Evolutionary conservation across 208 protist genomes (phyloP).

Genomic region (Tetramitus jugosus): DNA sequence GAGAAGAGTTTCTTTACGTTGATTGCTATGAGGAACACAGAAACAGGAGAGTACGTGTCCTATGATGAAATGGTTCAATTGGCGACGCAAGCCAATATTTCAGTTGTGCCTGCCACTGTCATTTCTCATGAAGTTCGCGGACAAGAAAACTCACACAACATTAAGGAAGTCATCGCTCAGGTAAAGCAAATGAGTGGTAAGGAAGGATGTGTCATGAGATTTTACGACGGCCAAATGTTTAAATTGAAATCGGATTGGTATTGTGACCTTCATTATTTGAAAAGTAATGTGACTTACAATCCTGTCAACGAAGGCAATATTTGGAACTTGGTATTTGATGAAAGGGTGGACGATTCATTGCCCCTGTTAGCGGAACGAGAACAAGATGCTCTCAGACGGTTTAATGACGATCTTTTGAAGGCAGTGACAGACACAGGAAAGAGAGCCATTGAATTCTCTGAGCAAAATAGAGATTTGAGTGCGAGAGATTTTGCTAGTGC

Average conservation of each 20-base stretch:
- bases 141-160: not conserved
- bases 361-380: not conserved
- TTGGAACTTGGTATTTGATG: conserved; percentile 3
- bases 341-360: not conserved
- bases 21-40: conserved; percentile 5
- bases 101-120: not conserved
- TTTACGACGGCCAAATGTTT: not conserved
- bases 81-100: not conserved
- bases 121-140: not conserved
- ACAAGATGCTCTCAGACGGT: not conserved
- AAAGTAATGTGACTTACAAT: not conserved
- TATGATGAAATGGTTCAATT: conserved; percentile 4
- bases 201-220: conserved; percentile 15
- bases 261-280: not conserved
- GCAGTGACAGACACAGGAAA: not conserved
- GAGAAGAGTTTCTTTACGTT: not conserved
- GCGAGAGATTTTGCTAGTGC: no score
- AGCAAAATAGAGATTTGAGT: no score
- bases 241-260: conserved; percentile 26
- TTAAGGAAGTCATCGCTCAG: not conserved
- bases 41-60: not conserved
- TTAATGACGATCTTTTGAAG: not conserved
- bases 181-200: not conserved
- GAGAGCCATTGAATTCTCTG: not conserved
- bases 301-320: not conserved